Percentiles rank a stretch among this genome's conserved stretches.
Conservation (phyloP, 139 green algal genomes). For the Eudorina sp. region DNA sequence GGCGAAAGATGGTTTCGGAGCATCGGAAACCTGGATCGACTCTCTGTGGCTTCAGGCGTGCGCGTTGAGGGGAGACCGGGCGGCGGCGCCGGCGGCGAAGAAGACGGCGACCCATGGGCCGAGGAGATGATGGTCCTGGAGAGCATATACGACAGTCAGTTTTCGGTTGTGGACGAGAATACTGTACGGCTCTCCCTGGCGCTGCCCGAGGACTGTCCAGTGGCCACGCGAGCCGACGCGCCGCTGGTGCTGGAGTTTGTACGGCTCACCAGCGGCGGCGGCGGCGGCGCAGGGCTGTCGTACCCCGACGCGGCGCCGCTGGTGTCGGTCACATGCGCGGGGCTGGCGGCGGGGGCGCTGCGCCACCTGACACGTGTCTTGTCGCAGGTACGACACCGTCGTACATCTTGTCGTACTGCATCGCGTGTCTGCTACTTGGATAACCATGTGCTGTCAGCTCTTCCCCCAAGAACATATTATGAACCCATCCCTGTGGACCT, state of each 20-base stretch:
- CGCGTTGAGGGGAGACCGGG: not conserved
- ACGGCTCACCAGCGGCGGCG: not conserved
- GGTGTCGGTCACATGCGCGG: constrained; percentile 56
- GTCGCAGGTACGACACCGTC: constrained; percentile 24
- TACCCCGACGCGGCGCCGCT: constrained; percentile 70
- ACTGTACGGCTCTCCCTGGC: constrained; percentile 32
- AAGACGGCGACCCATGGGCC: constrained; percentile 54
- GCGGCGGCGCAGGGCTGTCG: not conserved
- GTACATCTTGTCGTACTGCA: too few species aligned
- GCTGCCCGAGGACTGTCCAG: constrained; percentile 43
- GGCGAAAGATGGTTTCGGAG: too few species aligned
- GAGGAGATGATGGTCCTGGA: constrained; percentile 83
- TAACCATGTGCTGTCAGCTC: too few species aligned
- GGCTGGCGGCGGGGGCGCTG: constrained; percentile 49
- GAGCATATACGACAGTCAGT: constrained; percentile 77
- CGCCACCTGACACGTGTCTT: constrained; percentile 68
- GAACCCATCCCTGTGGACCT: too few species aligned
- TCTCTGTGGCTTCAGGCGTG: too few species aligned
- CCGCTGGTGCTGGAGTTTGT: constrained; percentile 58
- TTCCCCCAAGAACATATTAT: too few species aligned
- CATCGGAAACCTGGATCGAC: too few species aligned
- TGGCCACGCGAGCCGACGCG: constrained; percentile 30
- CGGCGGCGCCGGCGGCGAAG: not conserved
- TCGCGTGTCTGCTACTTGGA: too few species aligned
- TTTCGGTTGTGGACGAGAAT: constrained; percentile 51